These are phyloP conservation scores for Trichophyton benhamiae DNA, from an alignment of 2,329 filamentous ascomycete genomes.

Conservation along the genomic window DNA sequence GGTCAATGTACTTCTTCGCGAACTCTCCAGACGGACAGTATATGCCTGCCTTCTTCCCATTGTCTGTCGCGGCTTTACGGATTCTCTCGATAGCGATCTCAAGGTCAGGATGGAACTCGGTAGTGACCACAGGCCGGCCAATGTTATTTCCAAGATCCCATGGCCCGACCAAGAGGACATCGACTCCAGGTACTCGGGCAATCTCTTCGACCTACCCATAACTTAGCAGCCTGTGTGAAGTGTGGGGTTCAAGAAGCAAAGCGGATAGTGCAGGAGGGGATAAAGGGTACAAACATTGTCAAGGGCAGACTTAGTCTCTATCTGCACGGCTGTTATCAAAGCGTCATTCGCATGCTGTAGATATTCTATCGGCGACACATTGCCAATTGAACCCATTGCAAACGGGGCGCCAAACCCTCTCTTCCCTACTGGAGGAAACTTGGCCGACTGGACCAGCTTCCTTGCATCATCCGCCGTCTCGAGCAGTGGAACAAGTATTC, in stretches of 20 bases:
- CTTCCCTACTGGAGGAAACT: conserved; percentile 45
- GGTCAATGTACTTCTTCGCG: conserved; percentile 40
- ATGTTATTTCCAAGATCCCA: conserved; percentile 49
- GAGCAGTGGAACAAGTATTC: conserved; percentile 44
- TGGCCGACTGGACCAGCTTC: conserved; percentile 40
- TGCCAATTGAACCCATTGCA: conserved; percentile 34
- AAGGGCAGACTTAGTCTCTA: conserved; percentile 32
- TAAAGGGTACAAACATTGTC: conserved; percentile 20
- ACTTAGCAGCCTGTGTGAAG: background rate
- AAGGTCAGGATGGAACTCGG: conserved; percentile 39
- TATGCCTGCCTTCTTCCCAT: conserved; percentile 44
- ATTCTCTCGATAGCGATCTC: conserved; percentile 41
- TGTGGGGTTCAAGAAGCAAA: background rate
- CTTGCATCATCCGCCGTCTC: conserved; percentile 42
- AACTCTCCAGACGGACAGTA: conserved; percentile 43
- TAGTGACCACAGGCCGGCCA: conserved; percentile 39
- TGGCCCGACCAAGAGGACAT: conserved; percentile 43
- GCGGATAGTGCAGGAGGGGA: too few relatives aligned
- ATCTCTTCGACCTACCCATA: conserved; percentile 34
- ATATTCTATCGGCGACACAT: conserved; percentile 34
- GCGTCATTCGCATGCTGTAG: conserved; percentile 44
- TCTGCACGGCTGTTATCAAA: conserved; percentile 39
- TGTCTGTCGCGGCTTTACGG: conserved; percentile 39
- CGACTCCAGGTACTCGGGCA: conserved; percentile 41
- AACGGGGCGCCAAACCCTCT: conserved; percentile 47